Conservation (phyloP, 768 basidiomycete genomes). For the Suillus decipiens region DNA sequence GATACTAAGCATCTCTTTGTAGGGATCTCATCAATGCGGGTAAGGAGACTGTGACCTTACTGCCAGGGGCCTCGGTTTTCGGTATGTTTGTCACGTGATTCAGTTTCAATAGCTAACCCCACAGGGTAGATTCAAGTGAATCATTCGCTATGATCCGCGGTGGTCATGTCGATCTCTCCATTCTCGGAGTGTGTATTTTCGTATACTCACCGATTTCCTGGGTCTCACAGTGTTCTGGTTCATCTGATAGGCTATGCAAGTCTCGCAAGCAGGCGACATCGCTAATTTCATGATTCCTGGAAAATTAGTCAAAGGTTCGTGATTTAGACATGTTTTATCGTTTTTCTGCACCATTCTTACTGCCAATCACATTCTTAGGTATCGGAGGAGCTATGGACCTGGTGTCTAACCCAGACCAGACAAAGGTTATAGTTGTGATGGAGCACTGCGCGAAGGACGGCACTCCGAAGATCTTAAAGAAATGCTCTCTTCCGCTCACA, state of each 20-base stretch:
- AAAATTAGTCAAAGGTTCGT: constrained; percentile 78
- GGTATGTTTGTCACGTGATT: no score
- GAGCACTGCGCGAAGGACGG: constrained; percentile 92
- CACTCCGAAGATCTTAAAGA: constrained; percentile 80
- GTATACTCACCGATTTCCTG: constrained; percentile 2
- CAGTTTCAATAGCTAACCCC: constrained; percentile 7
- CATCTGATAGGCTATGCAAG: constrained; percentile 80
- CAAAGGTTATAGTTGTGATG: constrained; percentile 87
- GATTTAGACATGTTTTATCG: not conserved
- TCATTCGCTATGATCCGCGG: constrained; percentile 98
- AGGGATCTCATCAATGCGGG: constrained; percentile 94
- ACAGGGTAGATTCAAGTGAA: constrained; percentile 76
- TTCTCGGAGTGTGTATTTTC: constrained; percentile 72
- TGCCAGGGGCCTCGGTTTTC: constrained; percentile 91
- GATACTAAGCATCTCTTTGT: constrained; percentile 15
- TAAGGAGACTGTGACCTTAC: constrained; percentile 90
- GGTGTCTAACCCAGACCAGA: constrained; percentile 94
- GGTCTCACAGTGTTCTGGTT: constrained; percentile 10
- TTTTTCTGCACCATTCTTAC: no score
- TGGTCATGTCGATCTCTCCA: constrained; percentile 91
- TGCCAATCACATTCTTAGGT: constrained; percentile 43
- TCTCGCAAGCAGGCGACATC: constrained; percentile 89
- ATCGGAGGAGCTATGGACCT: constrained; percentile 98
- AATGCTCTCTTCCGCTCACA: constrained; percentile 85
- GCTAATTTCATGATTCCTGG: constrained; percentile 99